Evolutionary conservation across 768 basidiomycete species (phyloP), one percentile per base, ranked within the genome.

Genomic region (Lactarius vividus): DNA sequence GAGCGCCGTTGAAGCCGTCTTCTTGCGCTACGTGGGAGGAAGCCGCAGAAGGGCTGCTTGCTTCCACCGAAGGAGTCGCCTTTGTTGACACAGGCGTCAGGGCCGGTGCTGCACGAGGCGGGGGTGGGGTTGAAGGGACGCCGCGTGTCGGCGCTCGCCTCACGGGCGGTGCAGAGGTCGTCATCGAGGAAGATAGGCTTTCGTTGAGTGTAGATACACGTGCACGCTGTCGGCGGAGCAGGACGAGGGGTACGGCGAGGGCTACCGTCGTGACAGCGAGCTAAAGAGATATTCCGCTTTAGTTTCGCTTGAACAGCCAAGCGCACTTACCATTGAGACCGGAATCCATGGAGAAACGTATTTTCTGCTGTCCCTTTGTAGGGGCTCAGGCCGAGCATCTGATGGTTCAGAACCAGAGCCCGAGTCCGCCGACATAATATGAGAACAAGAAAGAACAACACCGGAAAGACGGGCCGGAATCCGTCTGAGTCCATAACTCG

Each of bases 1-100:
- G 63, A 0, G 82, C 82, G 0, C 80, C 83, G 54, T 83, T 84
- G 70, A 82, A 81, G 42, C 76, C 73, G 64, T 80, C 79, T 6
- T 70, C 72, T 35, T 26, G 52, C 6, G 66, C 56, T 31, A 3
- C 37, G 49, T 57, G 16, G 2, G 20, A 1, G 49, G 60, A 1
- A 10, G 13, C 26, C 6, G 31, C 39, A 11, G 63, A 57, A 31
- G 64, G 8, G 15, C 57, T 40, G 3, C 49, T 44, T 3, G 57
- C 31, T 9, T 42, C 52, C 7, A 42, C 26, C 16, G 37, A 60
- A 16, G 54, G 20, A 16, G 42, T 33, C 28, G 23, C 13, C 7
- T 8, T 23, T 7, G 35, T 35, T 29, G 64, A 58, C 26, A n/a
- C 42, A 23, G 29, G 57, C 15, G 42, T 57, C 39, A 37, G 23